Base-by-base conservation (phyloP, 2,329 filamentous ascomycete genomes). In the Fusarium mangiferae region DNA sequence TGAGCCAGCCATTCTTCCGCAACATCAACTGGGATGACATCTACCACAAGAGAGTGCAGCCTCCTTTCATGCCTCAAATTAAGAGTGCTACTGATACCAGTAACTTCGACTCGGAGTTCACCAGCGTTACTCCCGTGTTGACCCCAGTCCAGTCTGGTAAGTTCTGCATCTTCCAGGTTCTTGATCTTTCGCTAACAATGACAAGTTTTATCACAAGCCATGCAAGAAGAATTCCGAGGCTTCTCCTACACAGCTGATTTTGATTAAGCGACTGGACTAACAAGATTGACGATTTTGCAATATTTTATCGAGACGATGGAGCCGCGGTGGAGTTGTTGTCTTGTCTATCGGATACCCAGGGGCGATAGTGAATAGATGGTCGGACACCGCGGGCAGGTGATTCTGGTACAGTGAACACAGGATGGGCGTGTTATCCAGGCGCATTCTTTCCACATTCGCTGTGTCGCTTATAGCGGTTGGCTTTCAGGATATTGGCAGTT, bases 21-120 rank as follows among this genome's bases (percentile, higher is more conserved):
- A 97, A 96, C 81, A 94, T 98, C 82, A 97, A 96, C 84, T 99
- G 96, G 96, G 96, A 99, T 75, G 96, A 99, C 81, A 95, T 99
- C 70, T 98, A 98, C 83, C 90, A 98, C 85, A 99, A 98, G 90
- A 90, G 94, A 41, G 91, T 98, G 26, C 89, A 91, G 60, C 93
- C 96, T 61, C 96, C 96, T 2, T 98, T 98, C 86, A 84, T 95
- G 83, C 96, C 96, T 24, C 90, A 90, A 42, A 97, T 99, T 79
- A 96, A 93, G 84, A 97, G 90, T 81, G 90, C 95, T 14, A 98
- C 96, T 48, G 96, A 99, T 85, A 99, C 96, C n/a, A 98, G 95
- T 88, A 99, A 99, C 85, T 99, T 99, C 83, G 96, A 99, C 82
- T 94, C 94, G 52, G 96, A 99, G 82, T 99, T 99, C 82, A 99